Conservation (phyloP, 148 eudicot species). For the Vaccinium vitisidaea region DNA sequence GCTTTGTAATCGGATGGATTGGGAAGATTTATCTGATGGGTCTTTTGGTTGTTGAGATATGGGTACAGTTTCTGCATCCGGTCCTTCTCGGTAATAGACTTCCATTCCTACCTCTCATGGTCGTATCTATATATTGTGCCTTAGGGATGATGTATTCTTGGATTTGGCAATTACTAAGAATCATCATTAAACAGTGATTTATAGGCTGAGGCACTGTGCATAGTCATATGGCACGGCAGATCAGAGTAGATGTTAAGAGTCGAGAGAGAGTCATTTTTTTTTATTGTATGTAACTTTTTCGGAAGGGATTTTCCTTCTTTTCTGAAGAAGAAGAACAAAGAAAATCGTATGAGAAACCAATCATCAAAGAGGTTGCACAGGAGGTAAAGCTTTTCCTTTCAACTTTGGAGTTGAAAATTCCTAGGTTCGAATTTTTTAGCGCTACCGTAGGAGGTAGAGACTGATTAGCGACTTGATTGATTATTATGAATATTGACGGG, state of each 20-base stretch:
- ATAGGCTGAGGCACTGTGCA: not conserved
- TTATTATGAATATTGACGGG: not conserved
- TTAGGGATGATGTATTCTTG: slow-evolving; percentile 81
- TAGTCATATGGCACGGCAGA: not conserved
- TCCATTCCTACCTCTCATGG: slow-evolving; percentile 82
- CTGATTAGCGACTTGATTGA: not conserved
- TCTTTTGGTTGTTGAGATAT: slow-evolving; percentile 64
- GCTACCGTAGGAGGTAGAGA: not conserved
- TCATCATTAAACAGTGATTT: slow-evolving; percentile 38
- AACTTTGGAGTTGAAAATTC: not conserved
- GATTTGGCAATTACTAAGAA: slow-evolving; percentile 78
- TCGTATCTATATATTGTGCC: slow-evolving; percentile 69
- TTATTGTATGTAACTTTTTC: not conserved
- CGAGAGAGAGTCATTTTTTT: not conserved
- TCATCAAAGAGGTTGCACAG: not conserved
- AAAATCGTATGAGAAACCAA: not conserved
- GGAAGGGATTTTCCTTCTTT: not conserved
- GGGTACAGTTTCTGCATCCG: slow-evolving; percentile 82
- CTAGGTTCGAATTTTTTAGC: too few species aligned
- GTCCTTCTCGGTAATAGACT: slow-evolving; percentile 51
- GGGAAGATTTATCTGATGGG: slow-evolving; percentile 64
- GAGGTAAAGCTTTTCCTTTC: not conserved
- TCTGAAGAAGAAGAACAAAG: not conserved
- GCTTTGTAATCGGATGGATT: slow-evolving; percentile 49
- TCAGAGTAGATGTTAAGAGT: not conserved